phyloP scores from a whole-genome alignment of 78 protist genomes.

The Speleostelium caveatum region DNA sequence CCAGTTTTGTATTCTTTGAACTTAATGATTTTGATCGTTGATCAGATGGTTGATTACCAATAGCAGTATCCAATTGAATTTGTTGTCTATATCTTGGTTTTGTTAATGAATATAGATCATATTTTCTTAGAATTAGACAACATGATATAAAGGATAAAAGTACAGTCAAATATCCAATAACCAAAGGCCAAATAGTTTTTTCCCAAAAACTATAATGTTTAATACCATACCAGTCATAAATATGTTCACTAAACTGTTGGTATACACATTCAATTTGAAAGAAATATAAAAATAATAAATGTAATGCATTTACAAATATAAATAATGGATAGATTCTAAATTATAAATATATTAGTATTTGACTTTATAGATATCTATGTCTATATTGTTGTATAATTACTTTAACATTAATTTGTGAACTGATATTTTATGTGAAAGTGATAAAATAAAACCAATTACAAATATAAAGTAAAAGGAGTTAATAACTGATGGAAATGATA shows the following conservation, averaged over 20 bases:
- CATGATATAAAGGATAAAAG: constrained; percentile 37
- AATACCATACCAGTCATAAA: constrained; percentile 32
- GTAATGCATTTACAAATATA: constrained; percentile 8
- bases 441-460: constrained; percentile 32
- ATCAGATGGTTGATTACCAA: neutral
- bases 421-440: constrained; percentile 20
- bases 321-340: constrained; percentile 45
- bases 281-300: constrained; percentile 55
- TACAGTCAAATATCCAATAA: constrained; percentile 43
- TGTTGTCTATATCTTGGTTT: constrained; percentile 31
- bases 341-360: neutral
- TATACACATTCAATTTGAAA: constrained; percentile 14
- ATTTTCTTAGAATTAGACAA: constrained; percentile 39
- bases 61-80: neutral
- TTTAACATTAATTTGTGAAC: constrained; percentile 52
- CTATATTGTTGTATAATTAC: neutral
- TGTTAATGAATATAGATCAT: constrained; percentile 15
- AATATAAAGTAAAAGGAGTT: constrained; percentile 41
- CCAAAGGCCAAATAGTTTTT: constrained; percentile 25
- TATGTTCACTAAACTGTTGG: neutral
- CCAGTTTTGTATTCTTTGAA: constrained; percentile 12
- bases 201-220: constrained; percentile 45
- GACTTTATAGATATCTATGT: neutral
- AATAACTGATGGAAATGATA: constrained; percentile 52
- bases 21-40: neutral